These are phyloP conservation scores for Neurospora sp. DNA, from an alignment of 495 filamentous ascomycete species.

Conservation along the genomic window DNA sequence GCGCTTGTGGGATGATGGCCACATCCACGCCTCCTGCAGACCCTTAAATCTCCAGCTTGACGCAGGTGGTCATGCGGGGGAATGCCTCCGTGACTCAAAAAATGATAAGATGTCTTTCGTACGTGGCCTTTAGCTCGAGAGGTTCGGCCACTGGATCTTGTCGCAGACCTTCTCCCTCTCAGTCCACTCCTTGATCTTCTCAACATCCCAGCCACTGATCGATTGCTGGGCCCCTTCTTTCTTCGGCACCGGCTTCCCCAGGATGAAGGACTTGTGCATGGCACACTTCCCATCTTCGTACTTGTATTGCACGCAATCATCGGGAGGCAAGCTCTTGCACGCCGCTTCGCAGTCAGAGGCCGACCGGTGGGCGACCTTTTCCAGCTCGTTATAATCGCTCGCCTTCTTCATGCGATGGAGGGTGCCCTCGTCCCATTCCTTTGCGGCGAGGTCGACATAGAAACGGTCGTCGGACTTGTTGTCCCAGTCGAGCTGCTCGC, in stretches of 20 bases:
- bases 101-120: background rate
- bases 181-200: slow-evolving; percentile 25
- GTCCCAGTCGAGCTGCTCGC: slow-evolving; percentile 37
- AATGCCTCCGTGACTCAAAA: background rate
- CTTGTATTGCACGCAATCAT: slow-evolving; percentile 30
- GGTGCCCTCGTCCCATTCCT: slow-evolving; percentile 16
- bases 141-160: slow-evolving; percentile 24
- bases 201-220: slow-evolving; percentile 29
- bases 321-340: slow-evolving; percentile 24
- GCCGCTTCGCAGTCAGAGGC: slow-evolving; percentile 31
- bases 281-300: slow-evolving; percentile 23
- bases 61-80: background rate
- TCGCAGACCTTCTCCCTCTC: slow-evolving; percentile 17
- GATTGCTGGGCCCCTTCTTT: slow-evolving; percentile 4
- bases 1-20: background rate
- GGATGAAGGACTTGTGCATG: slow-evolving; percentile 17
- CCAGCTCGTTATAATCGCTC: slow-evolving; percentile 18
- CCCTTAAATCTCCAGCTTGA: background rate
- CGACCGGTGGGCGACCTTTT: slow-evolving; percentile 30
- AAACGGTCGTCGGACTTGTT: slow-evolving; percentile 34
- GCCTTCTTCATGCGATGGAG: slow-evolving; percentile 19
- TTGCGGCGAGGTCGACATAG: slow-evolving; percentile 21
- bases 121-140: slow-evolving; percentile 4
- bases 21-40: background rate
- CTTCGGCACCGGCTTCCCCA: slow-evolving; percentile 23